Conservation (phyloP, 2,329 filamentous ascomycete species). For the Diplodia mutila region DNA sequence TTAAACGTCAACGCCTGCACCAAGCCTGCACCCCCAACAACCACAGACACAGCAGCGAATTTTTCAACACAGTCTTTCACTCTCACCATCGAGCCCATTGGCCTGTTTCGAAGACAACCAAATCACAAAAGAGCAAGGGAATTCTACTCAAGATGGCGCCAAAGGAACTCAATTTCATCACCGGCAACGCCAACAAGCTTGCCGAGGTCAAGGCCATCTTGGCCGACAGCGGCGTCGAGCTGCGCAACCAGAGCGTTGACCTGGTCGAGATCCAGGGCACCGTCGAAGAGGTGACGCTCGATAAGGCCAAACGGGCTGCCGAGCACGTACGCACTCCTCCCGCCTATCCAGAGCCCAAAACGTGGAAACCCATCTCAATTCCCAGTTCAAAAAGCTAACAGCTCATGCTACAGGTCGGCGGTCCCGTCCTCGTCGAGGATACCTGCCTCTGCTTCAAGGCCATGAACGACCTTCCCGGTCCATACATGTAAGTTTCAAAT, state of each 20-base stretch:
- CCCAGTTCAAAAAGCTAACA: slow-evolving; percentile 12
- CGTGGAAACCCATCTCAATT: too few species aligned
- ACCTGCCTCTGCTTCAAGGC: slow-evolving; percentile 93
- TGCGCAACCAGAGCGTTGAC: slow-evolving; percentile 76
- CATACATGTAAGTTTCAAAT: slow-evolving; percentile 96
- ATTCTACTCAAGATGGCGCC: slow-evolving; percentile 46
- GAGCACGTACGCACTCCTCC: slow-evolving; percentile 61
- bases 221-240: slow-evolving; percentile 67
- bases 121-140: slow-evolving; percentile 22
- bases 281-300: slow-evolving; percentile 85
- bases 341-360: background rate
- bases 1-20: slow-evolving; percentile 5
- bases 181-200: slow-evolving; percentile 93
- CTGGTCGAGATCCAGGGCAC: slow-evolving; percentile 89
- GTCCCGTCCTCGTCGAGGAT: slow-evolving; percentile 93
- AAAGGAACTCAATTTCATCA: slow-evolving; percentile 84
- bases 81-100: slow-evolving; percentile 8
- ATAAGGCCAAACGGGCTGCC: slow-evolving; percentile 84
- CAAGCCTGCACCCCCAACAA: background rate
- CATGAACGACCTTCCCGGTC: slow-evolving; percentile 86
- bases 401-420: slow-evolving; percentile 63
- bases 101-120: background rate
- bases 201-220: slow-evolving; percentile 87
- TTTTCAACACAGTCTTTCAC: background rate
- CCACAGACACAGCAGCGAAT: background rate